These are phyloP conservation scores for Microsporum canis DNA, from an alignment of 2,329 filamentous ascomycete species.

Conservation along the genomic window DNA sequence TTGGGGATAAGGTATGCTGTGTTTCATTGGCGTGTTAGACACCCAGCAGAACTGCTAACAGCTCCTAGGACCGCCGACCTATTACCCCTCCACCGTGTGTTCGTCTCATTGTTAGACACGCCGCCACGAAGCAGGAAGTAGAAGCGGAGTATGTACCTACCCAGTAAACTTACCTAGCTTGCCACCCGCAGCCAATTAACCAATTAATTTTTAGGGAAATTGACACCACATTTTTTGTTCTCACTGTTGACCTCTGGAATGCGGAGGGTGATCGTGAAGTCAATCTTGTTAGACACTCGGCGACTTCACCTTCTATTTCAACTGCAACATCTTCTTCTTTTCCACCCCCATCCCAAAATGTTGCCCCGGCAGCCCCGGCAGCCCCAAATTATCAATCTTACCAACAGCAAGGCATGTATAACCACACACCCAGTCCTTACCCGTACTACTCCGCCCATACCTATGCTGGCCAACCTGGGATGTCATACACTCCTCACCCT, in stretches of 20 bases:
- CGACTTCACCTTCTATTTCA: constrained; percentile 63
- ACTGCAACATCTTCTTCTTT: constrained; percentile 71
- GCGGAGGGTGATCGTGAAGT: constrained; percentile 50
- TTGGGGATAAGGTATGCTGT: constrained; percentile 74
- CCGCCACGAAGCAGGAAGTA: constrained; percentile 63
- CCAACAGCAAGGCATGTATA: constrained; percentile 30
- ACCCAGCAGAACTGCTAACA: background rate
- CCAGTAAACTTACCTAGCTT: background rate
- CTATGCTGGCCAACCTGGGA: constrained; percentile 18
- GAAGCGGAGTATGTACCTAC: constrained; percentile 58
- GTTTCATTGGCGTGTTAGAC: background rate
- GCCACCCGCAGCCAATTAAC: background rate
- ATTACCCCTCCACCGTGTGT: constrained; percentile 95
- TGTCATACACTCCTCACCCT: constrained; percentile 19
- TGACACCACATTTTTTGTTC: constrained; percentile 55
- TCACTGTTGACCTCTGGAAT: constrained; percentile 60
- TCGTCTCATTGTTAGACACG: constrained; percentile 66
- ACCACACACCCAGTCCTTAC: constrained; percentile 17
- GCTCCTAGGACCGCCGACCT: constrained; percentile 68
- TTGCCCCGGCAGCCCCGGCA: constrained; percentile 23
- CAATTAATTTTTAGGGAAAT: constrained; percentile 41
- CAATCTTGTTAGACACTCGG: constrained; percentile 56
- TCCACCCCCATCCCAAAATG: constrained; percentile 37
- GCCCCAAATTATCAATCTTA: constrained; percentile 24
- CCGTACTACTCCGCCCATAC: constrained; percentile 22